Percentiles rank a stretch among this genome's conserved stretches.
These are phyloP conservation scores for Metroxylon sagu DNA, from an alignment of 176 grass and related monocot genomes.

Conservation along the genomic window DNA sequence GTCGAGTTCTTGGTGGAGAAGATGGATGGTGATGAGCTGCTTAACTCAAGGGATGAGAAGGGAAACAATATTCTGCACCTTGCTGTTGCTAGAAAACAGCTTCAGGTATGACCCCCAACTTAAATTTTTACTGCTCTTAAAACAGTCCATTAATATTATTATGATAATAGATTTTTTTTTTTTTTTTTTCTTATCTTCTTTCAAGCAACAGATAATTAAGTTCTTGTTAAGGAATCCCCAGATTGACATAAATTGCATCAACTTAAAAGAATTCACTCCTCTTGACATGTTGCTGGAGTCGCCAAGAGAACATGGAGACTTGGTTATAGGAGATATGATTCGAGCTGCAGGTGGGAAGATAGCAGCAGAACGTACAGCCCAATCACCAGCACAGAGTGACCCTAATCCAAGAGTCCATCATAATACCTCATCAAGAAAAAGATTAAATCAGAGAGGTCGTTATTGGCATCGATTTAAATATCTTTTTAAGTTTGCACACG, in stretches of 20 bases:
- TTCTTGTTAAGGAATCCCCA: not conserved
- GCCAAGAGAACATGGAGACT: not conserved
- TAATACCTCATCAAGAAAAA: no score
- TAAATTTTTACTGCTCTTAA: not conserved
- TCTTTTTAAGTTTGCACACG: no score
- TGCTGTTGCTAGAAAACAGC: slow-evolving; percentile 6
- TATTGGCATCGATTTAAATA: no score
- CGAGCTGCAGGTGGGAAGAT: no score
- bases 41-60: slow-evolving; percentile 2
- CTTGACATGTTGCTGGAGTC: not conserved
- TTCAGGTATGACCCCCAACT: not conserved
- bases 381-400: no score
- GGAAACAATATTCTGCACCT: slow-evolving; percentile 16
- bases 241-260: not conserved
- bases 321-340: no score
- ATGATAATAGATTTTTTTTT: not conserved
- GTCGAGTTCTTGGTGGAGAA: not conserved
- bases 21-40: not conserved
- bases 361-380: no score
- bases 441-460: no score
- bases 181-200: not conserved
- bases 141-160: no score
- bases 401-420: no score
- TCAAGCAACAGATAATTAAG: not conserved
- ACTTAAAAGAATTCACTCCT: not conserved